phyloP scores from a whole-genome alignment of 805 yeast genomes.

The Debaryomyces hansenii region DNA sequence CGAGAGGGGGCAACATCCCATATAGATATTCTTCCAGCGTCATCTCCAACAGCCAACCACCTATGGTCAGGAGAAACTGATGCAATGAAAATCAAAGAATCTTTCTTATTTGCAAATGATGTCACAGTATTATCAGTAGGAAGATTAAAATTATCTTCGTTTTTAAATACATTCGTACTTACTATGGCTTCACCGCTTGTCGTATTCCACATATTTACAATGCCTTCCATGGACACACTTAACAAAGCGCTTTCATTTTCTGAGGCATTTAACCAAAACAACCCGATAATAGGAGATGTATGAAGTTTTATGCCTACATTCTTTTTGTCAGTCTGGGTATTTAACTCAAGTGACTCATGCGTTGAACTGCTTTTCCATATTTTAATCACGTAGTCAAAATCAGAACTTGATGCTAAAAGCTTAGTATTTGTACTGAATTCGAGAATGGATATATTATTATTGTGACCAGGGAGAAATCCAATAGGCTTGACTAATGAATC shows the following conservation, averaged over 20 bases:
- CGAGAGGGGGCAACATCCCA: conserved; percentile 37
- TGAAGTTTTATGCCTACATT: conserved; percentile 31
- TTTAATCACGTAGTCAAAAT: conserved; percentile 63
- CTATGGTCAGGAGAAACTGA: conserved; percentile 49
- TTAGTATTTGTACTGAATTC: conserved; percentile 52
- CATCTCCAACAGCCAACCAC: conserved; percentile 63
- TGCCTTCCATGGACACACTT: conserved; percentile 70
- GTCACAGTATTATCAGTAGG: conserved; percentile 6
- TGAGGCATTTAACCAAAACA: conserved; percentile 52
- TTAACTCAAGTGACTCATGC: conserved; percentile 45
- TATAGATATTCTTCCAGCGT: conserved; percentile 57
- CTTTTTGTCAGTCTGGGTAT: conserved; percentile 10
- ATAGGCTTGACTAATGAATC: conserved; percentile 20
- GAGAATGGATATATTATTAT: conserved; percentile 55
- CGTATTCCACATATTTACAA: conserved; percentile 67
- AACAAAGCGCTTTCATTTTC: conserved; percentile 29
- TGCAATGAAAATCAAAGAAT: conserved; percentile 56
- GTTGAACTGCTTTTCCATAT: conserved; percentile 72
- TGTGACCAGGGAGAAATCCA: conserved; percentile 58
- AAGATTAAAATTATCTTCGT: conserved; percentile 21
- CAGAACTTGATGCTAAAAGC: conserved; percentile 72
- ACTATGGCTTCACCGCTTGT: conserved; percentile 38
- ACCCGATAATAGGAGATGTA: conserved; percentile 54
- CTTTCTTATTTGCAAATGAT: conserved; percentile 26
- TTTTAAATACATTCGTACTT: conserved; percentile 29